A percentile compares a stretch with the other conserved stretches of the same genome.
Evolutionary conservation across 768 basidiomycete species (phyloP).

Genomic region (Peribolospora baueri): DNA sequence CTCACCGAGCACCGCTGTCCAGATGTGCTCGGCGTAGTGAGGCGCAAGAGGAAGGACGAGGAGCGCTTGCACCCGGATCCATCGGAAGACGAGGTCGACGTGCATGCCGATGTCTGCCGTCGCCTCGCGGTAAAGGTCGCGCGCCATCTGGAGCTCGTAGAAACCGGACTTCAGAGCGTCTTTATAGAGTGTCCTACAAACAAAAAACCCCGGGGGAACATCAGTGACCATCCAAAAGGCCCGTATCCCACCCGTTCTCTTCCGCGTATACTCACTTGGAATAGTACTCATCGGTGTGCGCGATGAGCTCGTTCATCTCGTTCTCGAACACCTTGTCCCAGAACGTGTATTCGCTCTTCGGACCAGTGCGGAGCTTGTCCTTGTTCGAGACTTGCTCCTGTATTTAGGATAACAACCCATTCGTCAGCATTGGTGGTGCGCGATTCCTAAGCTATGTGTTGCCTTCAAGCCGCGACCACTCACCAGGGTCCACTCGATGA

Average conservation of each 20-base stretch:
- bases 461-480: constrained; percentile 1
- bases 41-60: constrained; percentile 70
- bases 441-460: background rate
- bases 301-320: constrained; percentile 67
- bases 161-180: constrained; percentile 85
- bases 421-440: too few relatives aligned
- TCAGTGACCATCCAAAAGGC: background rate
- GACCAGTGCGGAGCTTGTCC: constrained; percentile 45
- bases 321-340: constrained; percentile 79
- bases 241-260: background rate
- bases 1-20: constrained; percentile 47
- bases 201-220: background rate
- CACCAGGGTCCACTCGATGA: constrained; percentile 79
- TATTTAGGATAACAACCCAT: background rate
- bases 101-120: constrained; percentile 80
- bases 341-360: constrained; percentile 32
- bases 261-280: constrained; percentile 36
- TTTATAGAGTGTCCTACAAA: constrained; percentile 65
- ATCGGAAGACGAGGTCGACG: constrained; percentile 55
- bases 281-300: constrained; percentile 54
- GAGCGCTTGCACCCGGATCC: constrained; percentile 58
- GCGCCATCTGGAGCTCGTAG: constrained; percentile 73
- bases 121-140: constrained; percentile 92
- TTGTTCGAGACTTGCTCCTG: constrained; percentile 62
- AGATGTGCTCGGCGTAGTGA: constrained; percentile 82